Evolutionary conservation across 2,329 filamentous ascomycete genomes (phyloP).

Genomic region (Trichoderma afroharzianum): DNA sequence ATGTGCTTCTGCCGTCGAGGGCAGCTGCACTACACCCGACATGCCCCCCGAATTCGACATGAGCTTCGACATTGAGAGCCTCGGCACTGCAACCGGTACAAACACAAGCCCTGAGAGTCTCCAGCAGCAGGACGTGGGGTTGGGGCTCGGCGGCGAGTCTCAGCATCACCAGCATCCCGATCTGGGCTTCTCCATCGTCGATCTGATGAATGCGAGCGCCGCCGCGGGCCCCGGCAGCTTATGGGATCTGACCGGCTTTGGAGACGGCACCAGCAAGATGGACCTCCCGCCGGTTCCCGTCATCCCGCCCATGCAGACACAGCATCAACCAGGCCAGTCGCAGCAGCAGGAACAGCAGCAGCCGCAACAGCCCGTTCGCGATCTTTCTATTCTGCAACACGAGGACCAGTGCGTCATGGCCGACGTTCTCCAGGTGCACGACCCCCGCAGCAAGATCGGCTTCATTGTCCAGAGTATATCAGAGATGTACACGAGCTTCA

Average conservation of each 20-base stretch:
- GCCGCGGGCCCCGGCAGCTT: background rate
- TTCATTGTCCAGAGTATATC: constrained; percentile 33
- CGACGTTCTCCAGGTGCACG: constrained; percentile 35
- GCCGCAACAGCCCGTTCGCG: constrained; percentile 26
- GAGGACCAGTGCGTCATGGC: constrained; percentile 24
- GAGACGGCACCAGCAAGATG: constrained; percentile 28
- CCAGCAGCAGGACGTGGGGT: constrained; percentile 19
- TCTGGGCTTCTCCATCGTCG: constrained; percentile 36
- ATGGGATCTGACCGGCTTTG: constrained; percentile 19
- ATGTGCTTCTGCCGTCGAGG: constrained; percentile 22
- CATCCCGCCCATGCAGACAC: constrained; percentile 19
- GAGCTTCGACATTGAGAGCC: constrained; percentile 34
- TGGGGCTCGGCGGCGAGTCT: constrained; percentile 24
- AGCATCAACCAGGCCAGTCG: background rate
- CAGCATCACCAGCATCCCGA: constrained; percentile 16
- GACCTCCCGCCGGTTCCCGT: constrained; percentile 30
- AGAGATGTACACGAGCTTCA: constrained; percentile 33
- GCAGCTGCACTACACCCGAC: constrained; percentile 21
- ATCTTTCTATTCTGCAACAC: constrained; percentile 27
- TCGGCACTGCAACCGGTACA: constrained; percentile 29
- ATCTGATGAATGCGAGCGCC: constrained; percentile 27
- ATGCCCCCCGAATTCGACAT: constrained; percentile 34
- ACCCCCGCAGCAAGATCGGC: constrained; percentile 34
- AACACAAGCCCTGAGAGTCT: constrained; percentile 34
- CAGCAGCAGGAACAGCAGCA: constrained; percentile 14